Evolutionary conservation across 2,329 filamentous ascomycete species (phyloP), one percentile per base, ranked within the genome.

Genomic region (Colletotrichum limetticola): DNA sequence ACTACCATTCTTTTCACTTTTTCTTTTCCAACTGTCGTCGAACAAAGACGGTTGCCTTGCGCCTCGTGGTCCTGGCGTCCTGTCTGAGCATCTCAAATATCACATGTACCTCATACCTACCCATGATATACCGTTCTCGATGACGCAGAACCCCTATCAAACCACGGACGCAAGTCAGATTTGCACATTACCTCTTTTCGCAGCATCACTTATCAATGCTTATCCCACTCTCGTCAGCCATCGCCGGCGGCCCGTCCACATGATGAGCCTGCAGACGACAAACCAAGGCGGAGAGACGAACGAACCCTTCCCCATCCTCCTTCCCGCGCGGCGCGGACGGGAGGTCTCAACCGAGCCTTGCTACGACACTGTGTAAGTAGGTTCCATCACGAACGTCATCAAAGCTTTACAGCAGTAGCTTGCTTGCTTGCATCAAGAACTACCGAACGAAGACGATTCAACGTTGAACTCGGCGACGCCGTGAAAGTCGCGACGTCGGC

Each of bases 211-310:
- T 53, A 42, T 55, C 62, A 14, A 28, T 32, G 16, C 49, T 42
- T 8, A 4, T 22, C 30, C 32, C 8, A 14, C 61, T 16, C 28
- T 30, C 35, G 26, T 35, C 60, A 32, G 49, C 49, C 32, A 16
- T 28, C 30, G 62, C 60, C 60, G 28, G 42, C 60, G 60, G 60
- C 60, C 60, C 28, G 60, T 32, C 60, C 42, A 63, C 46, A 53
- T 53, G 60, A 52, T 5, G 7, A 28, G 60, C n/a, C 9, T 63
- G 42, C 28, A 32, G 42, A 63, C 26, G 8, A 8, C 19, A 22
- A 22, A 49, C 19, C 5, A n/a, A 22, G 3, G 16, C 42, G 42
- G 42, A 8, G 4, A 46, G 42, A 19, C 42, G 7, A 46, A 42
- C 35, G 24, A 37, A 16, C 37, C 42, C 14, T 22, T 30, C 22